These are phyloP conservation scores for Aspergillus aculeatus DNA, from an alignment of 2,329 filamentous ascomycete genomes.

Conservation along the genomic window DNA sequence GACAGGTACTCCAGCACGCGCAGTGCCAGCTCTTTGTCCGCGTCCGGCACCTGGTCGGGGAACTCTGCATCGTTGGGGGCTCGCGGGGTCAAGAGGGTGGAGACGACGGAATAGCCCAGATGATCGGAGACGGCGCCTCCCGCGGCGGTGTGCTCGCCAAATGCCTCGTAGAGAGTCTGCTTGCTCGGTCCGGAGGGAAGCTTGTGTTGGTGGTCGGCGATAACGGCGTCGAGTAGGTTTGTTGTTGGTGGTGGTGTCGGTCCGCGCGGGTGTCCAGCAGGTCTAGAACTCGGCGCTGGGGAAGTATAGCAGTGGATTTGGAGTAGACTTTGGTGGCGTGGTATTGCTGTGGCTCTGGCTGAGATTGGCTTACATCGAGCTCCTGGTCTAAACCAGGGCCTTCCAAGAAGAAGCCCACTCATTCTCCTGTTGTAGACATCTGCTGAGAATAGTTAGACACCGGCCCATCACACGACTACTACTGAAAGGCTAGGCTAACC, in stretches of 20 bases:
- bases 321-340: background rate
- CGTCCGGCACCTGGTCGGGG: conserved; percentile 19
- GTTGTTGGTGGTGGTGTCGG: background rate
- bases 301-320: background rate
- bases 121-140: conserved; percentile 36
- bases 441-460: background rate
- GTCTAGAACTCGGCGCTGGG: background rate
- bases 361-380: background rate
- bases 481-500: too few relatives aligned
- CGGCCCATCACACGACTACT: too few relatives aligned
- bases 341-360: background rate
- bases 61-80: conserved; percentile 10
- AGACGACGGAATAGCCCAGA: conserved; percentile 37
- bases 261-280: background rate
- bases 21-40: conserved; percentile 38
- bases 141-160: conserved; percentile 35
- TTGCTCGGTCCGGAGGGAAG: conserved; percentile 42
- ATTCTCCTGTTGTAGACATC: background rate
- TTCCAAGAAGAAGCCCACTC: background rate
- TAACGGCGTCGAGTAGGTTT: background rate
- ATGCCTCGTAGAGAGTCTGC: conserved; percentile 30
- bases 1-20: conserved; percentile 44
- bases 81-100: conserved; percentile 35
- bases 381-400: background rate
- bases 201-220: background rate